Percentiles rank a stretch among this genome's conserved stretches.
phyloP scores from a whole-genome alignment of 352 stramenopile genomes.

The Pythium phragmitis region DNA sequence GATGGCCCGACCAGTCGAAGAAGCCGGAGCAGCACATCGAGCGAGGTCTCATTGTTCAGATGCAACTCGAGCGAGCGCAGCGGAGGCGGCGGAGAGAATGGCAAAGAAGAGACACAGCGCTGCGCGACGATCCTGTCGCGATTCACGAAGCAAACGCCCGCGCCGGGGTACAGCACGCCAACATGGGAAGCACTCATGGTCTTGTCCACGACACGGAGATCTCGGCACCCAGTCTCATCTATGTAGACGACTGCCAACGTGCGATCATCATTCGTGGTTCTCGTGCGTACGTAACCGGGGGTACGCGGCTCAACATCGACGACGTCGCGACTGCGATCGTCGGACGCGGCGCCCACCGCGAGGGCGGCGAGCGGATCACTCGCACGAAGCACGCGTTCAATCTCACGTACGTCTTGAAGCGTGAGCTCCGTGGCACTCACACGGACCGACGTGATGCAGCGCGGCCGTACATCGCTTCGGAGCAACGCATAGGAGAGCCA shows the following conservation, averaged over 20 bases:
- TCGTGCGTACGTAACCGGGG: background rate
- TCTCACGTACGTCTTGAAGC: background rate
- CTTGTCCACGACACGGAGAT: background rate
- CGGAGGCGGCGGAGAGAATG: too few relatives aligned
- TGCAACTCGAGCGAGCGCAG: background rate
- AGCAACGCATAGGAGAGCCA: conserved; percentile 1
- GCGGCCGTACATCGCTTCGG: background rate
- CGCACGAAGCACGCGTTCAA: background rate
- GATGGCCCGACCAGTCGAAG: background rate
- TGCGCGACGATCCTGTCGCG: background rate
- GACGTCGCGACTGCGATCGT: background rate
- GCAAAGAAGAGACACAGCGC: background rate
- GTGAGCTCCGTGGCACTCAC: background rate
- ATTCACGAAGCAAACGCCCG: background rate
- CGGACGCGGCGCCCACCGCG: background rate
- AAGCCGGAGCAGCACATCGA: background rate
- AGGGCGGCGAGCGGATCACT: background rate
- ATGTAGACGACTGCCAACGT: background rate
- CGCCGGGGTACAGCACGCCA: background rate
- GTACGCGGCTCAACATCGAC: background rate
- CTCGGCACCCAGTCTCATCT: background rate
- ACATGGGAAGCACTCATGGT: background rate
- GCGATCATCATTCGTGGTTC: background rate
- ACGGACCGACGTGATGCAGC: background rate
- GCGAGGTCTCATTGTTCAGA: background rate